These are phyloP conservation scores for Candida morakotiae DNA, from an alignment of 805 yeast species.

Conservation along the genomic window DNA sequence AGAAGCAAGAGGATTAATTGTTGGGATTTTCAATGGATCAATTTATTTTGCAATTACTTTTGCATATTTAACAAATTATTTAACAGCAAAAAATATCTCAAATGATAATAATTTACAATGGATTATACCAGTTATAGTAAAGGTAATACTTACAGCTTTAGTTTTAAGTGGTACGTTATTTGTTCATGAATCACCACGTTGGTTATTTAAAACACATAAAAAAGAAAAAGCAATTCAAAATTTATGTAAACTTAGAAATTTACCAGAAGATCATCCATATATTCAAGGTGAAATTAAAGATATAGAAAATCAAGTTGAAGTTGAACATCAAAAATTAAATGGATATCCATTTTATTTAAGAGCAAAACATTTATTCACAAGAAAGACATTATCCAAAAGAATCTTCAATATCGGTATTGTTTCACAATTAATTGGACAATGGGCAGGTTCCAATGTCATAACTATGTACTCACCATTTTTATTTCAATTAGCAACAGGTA, in stretches of 20 bases:
- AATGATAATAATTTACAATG: constrained; percentile 32
- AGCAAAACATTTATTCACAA: constrained; percentile 24
- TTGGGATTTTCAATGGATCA: constrained; percentile 51
- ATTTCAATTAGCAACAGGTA: constrained; percentile 42
- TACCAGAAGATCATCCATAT: constrained; percentile 44
- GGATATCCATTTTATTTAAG: neutral
- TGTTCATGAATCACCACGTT: constrained; percentile 46
- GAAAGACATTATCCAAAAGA: constrained; percentile 39
- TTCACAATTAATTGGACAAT: constrained; percentile 47
- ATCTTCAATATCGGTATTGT: constrained; percentile 33
- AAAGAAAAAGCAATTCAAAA: constrained; percentile 33
- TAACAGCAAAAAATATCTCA: constrained; percentile 44
- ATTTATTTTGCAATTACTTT: constrained; percentile 49
- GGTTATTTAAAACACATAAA: constrained; percentile 39
- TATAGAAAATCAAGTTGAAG: constrained; percentile 36
- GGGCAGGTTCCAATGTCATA: constrained; percentile 52
- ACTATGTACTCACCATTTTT: constrained; percentile 52
- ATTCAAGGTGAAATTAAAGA: constrained; percentile 45
- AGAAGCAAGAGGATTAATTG: constrained; percentile 47
- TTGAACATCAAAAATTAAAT: constrained; percentile 12
- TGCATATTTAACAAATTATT: constrained; percentile 43
- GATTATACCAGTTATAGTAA: constrained; percentile 44
- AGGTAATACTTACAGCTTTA: constrained; percentile 42
- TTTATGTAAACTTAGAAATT: constrained; percentile 38
- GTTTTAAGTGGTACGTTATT: constrained; percentile 36